Conservation (phyloP, 176 grass and related monocot genomes). For the Oryza nivara region DNA sequence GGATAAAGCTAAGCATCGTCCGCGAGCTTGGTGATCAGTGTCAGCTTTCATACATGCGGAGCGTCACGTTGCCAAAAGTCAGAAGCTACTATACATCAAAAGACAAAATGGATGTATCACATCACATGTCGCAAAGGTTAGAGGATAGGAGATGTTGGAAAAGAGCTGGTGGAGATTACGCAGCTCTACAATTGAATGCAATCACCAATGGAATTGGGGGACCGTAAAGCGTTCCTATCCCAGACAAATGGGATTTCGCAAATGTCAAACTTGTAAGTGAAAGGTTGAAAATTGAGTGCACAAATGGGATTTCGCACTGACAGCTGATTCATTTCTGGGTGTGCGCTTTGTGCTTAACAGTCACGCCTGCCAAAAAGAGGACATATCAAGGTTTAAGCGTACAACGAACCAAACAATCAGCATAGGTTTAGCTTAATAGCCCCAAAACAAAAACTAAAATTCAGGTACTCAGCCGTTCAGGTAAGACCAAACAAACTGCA, state of each 20-base stretch:
- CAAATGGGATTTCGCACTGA: too few species aligned
- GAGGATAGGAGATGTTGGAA: not conserved
- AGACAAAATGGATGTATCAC: not conserved
- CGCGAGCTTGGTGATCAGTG: not conserved
- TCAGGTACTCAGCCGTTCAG: not conserved
- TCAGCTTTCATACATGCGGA: not conserved
- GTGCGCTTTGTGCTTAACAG: too few species aligned
- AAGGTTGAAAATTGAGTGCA: not conserved
- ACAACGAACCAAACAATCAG: too few species aligned
- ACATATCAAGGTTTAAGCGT: too few species aligned
- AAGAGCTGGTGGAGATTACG: not conserved
- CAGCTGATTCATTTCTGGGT: not conserved
- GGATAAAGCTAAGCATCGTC: not conserved
- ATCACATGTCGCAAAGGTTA: not conserved
- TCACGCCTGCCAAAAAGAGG: too few species aligned
- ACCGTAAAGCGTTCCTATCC: not conserved
- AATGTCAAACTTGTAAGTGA: not conserved
- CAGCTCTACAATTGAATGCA: not conserved
- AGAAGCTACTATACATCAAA: not conserved
- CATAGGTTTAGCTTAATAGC: too few species aligned
- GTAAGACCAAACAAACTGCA: not conserved
- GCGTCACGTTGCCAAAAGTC: not conserved
- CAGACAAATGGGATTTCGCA: not conserved
- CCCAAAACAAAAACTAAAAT: not conserved
- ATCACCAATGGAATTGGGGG: not conserved